Conservation (phyloP, 352 stramenopile genomes). For the Globisporangium spinosum region DNA sequence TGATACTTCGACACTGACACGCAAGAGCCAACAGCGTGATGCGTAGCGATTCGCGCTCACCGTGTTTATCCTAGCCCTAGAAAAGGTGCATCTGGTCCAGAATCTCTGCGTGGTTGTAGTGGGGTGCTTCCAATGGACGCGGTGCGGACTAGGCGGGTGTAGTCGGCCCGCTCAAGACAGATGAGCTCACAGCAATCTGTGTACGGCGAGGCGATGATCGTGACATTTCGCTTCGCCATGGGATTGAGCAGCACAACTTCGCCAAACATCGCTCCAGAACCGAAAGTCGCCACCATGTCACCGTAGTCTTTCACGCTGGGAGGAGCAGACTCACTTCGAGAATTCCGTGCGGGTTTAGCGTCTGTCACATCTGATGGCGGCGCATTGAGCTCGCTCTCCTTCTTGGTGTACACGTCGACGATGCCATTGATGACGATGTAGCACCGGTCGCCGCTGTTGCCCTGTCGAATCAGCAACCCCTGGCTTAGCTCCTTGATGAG, state of each 20-base stretch:
- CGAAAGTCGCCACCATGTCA: constrained; percentile 56
- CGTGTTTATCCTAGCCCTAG: constrained; percentile 63
- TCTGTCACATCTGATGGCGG: neutral
- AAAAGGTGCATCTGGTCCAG: constrained; percentile 77
- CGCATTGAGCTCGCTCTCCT: constrained; percentile 32
- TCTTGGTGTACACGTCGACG: constrained; percentile 69
- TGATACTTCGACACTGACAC: neutral
- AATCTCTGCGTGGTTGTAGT: constrained; percentile 75
- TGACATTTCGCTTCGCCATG: constrained; percentile 59
- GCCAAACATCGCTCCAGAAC: constrained; percentile 70
- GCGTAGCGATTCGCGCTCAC: constrained; percentile 19
- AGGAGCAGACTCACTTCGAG: neutral
- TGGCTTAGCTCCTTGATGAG: constrained; percentile 54
- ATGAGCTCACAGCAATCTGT: constrained; percentile 62
- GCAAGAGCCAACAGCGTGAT: neutral
- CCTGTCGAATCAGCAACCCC: constrained; percentile 62
- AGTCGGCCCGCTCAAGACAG: constrained; percentile 67
- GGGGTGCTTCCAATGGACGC: constrained; percentile 78
- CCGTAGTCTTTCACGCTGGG: constrained; percentile 37
- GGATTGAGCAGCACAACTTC: constrained; percentile 73
- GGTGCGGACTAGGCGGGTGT: constrained; percentile 64
- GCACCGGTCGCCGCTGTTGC: constrained; percentile 66
- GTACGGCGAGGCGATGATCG: constrained; percentile 64
- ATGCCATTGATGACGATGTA: constrained; percentile 79
- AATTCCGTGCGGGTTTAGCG: constrained; percentile 5